These are phyloP conservation scores for Colletotrichum melonis DNA, from an alignment of 2,329 filamentous ascomycete genomes.

Conservation along the genomic window DNA sequence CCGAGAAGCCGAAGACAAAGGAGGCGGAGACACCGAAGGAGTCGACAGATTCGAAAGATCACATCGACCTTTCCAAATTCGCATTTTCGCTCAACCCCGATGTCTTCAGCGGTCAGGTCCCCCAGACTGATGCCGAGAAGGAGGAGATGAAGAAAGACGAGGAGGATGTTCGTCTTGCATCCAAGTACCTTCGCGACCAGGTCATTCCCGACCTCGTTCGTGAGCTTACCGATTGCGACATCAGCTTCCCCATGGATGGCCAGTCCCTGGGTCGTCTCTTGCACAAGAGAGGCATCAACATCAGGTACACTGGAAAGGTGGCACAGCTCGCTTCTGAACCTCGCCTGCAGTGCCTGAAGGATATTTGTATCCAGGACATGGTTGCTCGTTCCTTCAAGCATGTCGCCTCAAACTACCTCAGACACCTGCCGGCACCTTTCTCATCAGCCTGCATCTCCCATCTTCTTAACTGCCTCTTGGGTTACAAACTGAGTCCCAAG, in stretches of 20 bases:
- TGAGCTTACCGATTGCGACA: constrained; percentile 90
- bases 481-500: constrained; percentile 78
- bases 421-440: constrained; percentile 82
- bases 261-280: constrained; percentile 87
- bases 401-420: constrained; percentile 81
- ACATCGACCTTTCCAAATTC: constrained; percentile 89
- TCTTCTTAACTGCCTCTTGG: constrained; percentile 92
- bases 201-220: constrained; percentile 87
- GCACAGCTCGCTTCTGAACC: constrained; percentile 76
- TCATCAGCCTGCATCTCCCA: constrained; percentile 85
- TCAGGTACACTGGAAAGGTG: constrained; percentile 92
- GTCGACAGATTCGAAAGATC: constrained; percentile 60
- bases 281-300: constrained; percentile 97
- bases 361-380: constrained; percentile 90
- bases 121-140: constrained; percentile 92
- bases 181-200: constrained; percentile 79
- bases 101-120: constrained; percentile 91
- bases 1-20: constrained; percentile 42
- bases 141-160: constrained; percentile 85
- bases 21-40: constrained; percentile 45
- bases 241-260: constrained; percentile 99
- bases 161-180: constrained; percentile 86
- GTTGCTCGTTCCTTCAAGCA: constrained; percentile 97
- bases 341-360: constrained; percentile 80
- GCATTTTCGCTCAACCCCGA: constrained; percentile 92